phyloP scores from a whole-genome alignment of 768 basidiomycete species.

The Amylocystis lapponica region DNA sequence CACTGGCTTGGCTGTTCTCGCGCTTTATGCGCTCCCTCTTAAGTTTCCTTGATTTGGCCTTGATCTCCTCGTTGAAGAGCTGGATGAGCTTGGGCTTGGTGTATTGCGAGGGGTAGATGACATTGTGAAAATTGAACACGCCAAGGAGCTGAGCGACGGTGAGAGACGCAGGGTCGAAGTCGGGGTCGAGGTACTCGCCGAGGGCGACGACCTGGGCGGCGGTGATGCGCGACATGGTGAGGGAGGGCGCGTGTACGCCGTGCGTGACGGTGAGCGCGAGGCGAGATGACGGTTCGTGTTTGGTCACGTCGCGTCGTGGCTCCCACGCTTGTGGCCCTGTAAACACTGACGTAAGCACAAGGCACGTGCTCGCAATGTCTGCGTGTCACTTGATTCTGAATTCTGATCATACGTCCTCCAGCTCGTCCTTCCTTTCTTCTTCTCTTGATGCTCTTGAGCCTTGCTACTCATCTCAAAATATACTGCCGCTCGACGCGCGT shows the following conservation, averaged over 20 bases:
- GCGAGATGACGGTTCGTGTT: conserved; percentile 16
- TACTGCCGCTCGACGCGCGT: no score
- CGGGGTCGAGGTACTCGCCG: conserved; percentile 75
- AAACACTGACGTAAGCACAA: neutral
- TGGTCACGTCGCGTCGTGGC: conserved; percentile 17
- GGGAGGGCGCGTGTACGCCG: conserved; percentile 12
- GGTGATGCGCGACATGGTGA: conserved; percentile 70
- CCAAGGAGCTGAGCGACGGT: conserved; percentile 82
- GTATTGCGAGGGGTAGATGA: conserved; percentile 68
- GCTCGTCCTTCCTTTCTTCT: neutral
- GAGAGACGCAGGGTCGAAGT: conserved; percentile 67
- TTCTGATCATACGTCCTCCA: no score
- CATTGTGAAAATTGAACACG: conserved; percentile 69
- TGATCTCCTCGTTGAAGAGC: conserved; percentile 75
- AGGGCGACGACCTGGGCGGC: conserved; percentile 66
- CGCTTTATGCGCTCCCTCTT: conserved; percentile 60
- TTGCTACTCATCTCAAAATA: no score
- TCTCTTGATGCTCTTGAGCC: no score
- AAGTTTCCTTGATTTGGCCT: conserved; percentile 47
- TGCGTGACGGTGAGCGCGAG: conserved; percentile 8
- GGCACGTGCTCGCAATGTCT: neutral
- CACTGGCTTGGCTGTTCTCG: conserved; percentile 68
- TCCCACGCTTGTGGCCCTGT: conserved; percentile 11
- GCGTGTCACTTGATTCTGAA: no score
- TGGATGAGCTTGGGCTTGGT: conserved; percentile 74